phyloP scores from a whole-genome alignment of 148 eudicot genomes.

The Rhododendron mucronatum region DNA sequence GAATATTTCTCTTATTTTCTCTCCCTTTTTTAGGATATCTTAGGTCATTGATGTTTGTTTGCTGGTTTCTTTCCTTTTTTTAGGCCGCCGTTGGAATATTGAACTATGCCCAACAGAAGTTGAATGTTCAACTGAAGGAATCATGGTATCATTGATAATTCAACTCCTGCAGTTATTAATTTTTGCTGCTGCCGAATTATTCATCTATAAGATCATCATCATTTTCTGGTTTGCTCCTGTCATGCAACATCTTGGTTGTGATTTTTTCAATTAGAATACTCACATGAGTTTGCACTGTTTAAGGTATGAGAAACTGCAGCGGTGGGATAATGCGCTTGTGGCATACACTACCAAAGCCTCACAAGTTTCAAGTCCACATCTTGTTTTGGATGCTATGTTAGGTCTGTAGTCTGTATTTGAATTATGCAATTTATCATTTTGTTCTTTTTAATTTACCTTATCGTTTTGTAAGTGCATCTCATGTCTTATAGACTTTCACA shows the following conservation, averaged over 20 bases:
- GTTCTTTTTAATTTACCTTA: neutral
- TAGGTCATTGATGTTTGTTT: conserved; percentile 4
- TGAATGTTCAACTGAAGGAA: conserved; percentile 91
- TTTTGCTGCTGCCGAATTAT: neutral
- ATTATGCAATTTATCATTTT: neutral
- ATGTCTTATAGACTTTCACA: neutral
- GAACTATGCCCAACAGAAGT: conserved; percentile 84
- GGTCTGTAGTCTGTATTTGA: conserved; percentile 60
- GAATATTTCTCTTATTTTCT: conserved; percentile 1
- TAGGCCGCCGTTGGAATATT: conserved; percentile 98
- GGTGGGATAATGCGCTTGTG: conserved; percentile 96
- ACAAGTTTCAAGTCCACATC: conserved; percentile 61
- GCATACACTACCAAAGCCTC: conserved; percentile 81
- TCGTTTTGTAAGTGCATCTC: neutral
- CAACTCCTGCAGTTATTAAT: neutral
- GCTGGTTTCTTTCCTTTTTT: conserved; percentile 8
- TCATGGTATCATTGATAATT: conserved; percentile 53
- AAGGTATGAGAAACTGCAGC: conserved; percentile 96
- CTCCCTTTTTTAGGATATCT: neutral
- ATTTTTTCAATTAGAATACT: conserved; percentile 15
- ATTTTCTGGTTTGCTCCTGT: neutral
- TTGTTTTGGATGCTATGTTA: conserved; percentile 81
- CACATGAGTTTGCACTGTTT: conserved; percentile 18
- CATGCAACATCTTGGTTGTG: neutral
- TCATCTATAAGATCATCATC: neutral